Evolutionary conservation across 2,329 filamentous ascomycete species (phyloP).

Genomic region (Aspergillus ruber): DNA sequence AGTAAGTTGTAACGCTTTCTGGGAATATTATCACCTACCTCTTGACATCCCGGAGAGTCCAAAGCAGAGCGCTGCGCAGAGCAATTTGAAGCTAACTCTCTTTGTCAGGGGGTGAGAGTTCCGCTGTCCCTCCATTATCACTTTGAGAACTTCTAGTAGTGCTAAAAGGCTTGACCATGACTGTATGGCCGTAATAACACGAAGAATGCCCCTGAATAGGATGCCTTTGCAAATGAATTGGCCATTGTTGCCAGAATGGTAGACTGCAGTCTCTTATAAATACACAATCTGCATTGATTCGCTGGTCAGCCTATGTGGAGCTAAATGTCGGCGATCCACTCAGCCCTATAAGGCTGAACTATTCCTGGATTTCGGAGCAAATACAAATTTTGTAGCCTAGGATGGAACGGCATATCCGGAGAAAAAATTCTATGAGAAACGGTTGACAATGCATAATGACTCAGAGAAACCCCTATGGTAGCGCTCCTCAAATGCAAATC

Average conservation of each 20-base stretch:
- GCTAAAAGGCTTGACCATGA: neutral
- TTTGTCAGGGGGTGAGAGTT: neutral
- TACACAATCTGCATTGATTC: neutral
- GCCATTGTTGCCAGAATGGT: neutral
- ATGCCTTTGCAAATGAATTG: neutral
- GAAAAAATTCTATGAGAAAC: no score
- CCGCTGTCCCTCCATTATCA: neutral
- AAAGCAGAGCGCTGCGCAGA: constrained; percentile 10
- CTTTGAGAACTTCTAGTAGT: neutral
- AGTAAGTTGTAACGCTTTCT: neutral
- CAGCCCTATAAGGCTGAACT: constrained; percentile 6
- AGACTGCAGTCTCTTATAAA: neutral
- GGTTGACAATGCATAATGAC: no score
- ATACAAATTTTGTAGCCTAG: neutral
- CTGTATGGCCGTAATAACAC: neutral
- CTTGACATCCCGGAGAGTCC: constrained; percentile 11
- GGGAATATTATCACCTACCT: constrained; percentile 3
- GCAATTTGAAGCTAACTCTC: constrained; percentile 3
- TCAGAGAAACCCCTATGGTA: no score
- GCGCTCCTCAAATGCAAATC: neutral
- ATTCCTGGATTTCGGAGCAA: neutral
- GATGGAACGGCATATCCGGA: neutral
- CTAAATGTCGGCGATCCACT: neutral
- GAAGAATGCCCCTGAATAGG: neutral
- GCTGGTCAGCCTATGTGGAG: neutral